Evolutionary conservation across 768 basidiomycete genomes (phyloP).

Genomic region (Rhodocollybia butyracea): DNA sequence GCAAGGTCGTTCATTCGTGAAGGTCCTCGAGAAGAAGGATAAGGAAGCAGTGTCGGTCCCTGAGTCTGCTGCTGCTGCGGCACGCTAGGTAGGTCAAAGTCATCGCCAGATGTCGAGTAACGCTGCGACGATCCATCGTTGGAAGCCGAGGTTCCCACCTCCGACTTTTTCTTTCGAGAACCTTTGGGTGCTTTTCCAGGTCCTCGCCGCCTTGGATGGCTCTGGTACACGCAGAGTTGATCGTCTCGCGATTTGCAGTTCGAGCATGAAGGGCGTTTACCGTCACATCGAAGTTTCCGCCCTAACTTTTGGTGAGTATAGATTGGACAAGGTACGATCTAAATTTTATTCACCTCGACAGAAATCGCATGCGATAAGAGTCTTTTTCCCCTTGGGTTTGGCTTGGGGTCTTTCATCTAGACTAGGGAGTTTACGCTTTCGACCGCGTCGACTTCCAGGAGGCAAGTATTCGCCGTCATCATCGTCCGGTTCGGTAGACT

Average conservation of each 20-base stretch:
- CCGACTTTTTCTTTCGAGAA: conserved; percentile 39
- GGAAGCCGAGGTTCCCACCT: background rate
- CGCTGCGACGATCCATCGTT: conserved; percentile 9
- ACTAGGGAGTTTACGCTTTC: conserved; percentile 25
- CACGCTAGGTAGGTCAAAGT: too few relatives aligned
- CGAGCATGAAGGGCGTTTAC: conserved; percentile 56
- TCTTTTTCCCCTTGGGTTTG: conserved; percentile 37
- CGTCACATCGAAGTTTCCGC: conserved; percentile 76
- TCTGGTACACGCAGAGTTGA: conserved; percentile 12
- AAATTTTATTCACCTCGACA: conserved; percentile 54
- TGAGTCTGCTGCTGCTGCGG: conserved; percentile 26
- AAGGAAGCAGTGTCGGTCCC: conserved; percentile 13
- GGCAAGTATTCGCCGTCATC: conserved; percentile 19
- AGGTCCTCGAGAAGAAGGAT: too few relatives aligned
- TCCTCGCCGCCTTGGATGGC: conserved; percentile 52
- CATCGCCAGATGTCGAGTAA: conserved; percentile 7
- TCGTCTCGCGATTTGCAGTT: conserved; percentile 56
- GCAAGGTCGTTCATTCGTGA: conserved; percentile 7
- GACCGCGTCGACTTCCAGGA: conserved; percentile 14
- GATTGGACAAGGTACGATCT: background rate
- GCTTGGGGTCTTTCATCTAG: conserved; percentile 23
- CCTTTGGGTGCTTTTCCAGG: conserved; percentile 75
- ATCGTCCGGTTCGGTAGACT: conserved; percentile 20
- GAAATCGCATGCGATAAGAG: conserved; percentile 70
- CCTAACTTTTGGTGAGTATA: conserved; percentile 33